Evolutionary conservation across 139 green algal genomes (phyloP).

Genomic region (Marvania coccoides): DNA sequence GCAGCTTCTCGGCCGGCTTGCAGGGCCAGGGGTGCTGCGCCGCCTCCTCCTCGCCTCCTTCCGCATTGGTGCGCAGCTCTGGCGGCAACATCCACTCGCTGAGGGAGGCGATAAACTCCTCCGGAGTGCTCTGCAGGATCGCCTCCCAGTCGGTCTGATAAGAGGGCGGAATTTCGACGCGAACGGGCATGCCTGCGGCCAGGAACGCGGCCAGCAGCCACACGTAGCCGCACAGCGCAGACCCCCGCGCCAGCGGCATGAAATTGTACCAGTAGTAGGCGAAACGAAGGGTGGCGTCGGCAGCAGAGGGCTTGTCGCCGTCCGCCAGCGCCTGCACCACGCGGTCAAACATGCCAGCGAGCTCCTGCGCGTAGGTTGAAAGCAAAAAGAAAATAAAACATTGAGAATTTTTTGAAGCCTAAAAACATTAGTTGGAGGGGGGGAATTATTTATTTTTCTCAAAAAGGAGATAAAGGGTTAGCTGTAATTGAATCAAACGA

Average conservation of each 20-base stretch:
- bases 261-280: slow-evolving; percentile 90
- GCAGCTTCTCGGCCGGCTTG: background rate
- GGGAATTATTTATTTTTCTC: no score
- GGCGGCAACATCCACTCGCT: slow-evolving; percentile 35
- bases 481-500: no score
- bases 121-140: slow-evolving; percentile 63
- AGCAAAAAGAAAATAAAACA: background rate
- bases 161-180: slow-evolving; percentile 53
- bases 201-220: slow-evolving; percentile 76
- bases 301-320: background rate
- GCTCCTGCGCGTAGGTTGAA: slow-evolving; percentile 35
- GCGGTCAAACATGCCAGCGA: slow-evolving; percentile 54
- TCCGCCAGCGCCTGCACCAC: slow-evolving; percentile 41
- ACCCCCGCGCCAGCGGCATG: slow-evolving; percentile 89
- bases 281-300: slow-evolving; percentile 35
- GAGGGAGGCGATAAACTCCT: slow-evolving; percentile 51
- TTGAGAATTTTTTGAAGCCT: no score
- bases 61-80: background rate
- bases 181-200: slow-evolving; percentile 71
- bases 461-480: no score
- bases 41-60: background rate
- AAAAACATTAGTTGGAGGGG: no score
- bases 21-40: background rate
- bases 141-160: slow-evolving; percentile 90
- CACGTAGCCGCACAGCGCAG: slow-evolving; percentile 76